Evolutionary conservation across 495 filamentous ascomycete species (phyloP), one percentile per base, ranked within the genome.

Genomic region (Delitschia confertaspora): DNA sequence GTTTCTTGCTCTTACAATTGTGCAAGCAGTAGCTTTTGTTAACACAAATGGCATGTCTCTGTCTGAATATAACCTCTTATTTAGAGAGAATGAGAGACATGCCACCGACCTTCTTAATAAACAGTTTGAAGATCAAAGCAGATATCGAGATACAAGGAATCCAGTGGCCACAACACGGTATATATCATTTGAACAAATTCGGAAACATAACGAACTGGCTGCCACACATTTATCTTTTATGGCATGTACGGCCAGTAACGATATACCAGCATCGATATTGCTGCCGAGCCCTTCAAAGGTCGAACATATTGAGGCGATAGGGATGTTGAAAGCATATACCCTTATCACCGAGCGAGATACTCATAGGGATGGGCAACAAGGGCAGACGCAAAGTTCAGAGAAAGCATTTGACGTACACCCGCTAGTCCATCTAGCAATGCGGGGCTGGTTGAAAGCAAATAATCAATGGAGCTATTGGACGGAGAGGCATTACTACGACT

Each of bases 91-190:
- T 6, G 65, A 72, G 14, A 37, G 65, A 22, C 59, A 65, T 16
- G 48, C 48, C 3, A 56, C 67, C 7, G 54, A 59, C n/a, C 49
- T 76, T 4, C 47, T 77, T 8, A 71, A 66, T 36, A 49, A 63
- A 53, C 71, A 75, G 4, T 79, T 75, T 34, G 57, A 62, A 5
- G 69, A 75, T 22, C 44, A 62, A 6, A 50, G 60, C 6, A 54
- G 70, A 33, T 72, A 74, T 40, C 27, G 26, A 5, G 61, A 57
- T 6, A 59, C 49, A 14, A 53, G 65, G 13, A 78, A 75, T 38
- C 62, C 74, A 4, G 61, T 78, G 1, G 70, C 69, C 1, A 63
- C 60, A 0, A 79, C 74, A 0, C 78, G 71, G 74, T 56, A 68
- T 1, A 66, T 73, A 0, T 74, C 73, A 0, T 73, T 77, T 35